Evolutionary conservation across 2,329 filamentous ascomycete genomes (phyloP), one percentile per base, ranked within the genome.

Genomic region (Cordyceps pruinosa): DNA sequence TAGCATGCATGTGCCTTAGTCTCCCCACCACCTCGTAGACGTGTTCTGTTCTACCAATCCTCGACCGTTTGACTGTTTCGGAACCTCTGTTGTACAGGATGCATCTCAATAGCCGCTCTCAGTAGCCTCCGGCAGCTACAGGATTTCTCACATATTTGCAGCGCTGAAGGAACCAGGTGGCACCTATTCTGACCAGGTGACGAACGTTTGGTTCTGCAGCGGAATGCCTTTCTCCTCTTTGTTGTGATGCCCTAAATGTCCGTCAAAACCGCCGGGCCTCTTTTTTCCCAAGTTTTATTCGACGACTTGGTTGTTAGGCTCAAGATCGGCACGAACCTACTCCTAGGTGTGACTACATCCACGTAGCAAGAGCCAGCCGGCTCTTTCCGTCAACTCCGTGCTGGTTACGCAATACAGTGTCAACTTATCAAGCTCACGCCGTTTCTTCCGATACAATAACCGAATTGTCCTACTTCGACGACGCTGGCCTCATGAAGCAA

Each of bases 281-380:
- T 23, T 25, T 13, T 26, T 30, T 30, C n/a, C 12, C 26, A 13
- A 13, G 9, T 34, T 9, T 15, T 19, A 49, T 26, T 49, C 32
- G 47, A 21, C 47, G 28, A 30, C 4, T 42, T 25, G 26, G 6
- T 37, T 17, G 19, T 23, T 35, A 37, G 47, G 13, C 21, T 51
- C 35, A 44, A 3, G 37, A 55, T 55, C 52, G 42, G 30, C 52
- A 47, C 21, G 23, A 47, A 15, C n/a, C 17, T 42, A 30, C 25
- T 21, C 12, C 17, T 12, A 10, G 9, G 21, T 32, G 30, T 13
- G 13, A 26, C 39, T 15, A 25, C 41, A 21, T 32, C 26, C 32
- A 48, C 34, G 44, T 56, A 44, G 42, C 53, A 34, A 55, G 52
- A n/a, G 5, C 34, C 25, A 19, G 44, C 53, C 32, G n/a, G n/a